phyloP scores from a whole-genome alignment of 768 basidiomycete genomes.

The Amanita muscaria region DNA sequence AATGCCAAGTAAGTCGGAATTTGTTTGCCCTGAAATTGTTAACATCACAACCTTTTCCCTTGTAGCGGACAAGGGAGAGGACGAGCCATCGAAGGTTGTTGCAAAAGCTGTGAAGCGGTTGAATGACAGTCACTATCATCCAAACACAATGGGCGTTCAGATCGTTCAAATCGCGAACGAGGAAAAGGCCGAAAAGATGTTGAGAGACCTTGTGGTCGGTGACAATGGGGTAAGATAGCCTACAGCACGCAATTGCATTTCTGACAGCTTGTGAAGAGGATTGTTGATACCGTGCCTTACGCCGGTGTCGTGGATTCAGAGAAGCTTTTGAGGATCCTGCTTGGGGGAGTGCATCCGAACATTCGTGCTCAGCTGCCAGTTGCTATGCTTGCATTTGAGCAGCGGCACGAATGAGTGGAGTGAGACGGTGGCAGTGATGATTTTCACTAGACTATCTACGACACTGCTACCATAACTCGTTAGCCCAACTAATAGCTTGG shows the following conservation, averaged over 20 bases:
- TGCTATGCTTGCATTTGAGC: neutral
- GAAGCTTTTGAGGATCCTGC: constrained; percentile 22
- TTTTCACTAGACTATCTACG: too few species aligned
- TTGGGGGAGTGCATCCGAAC: constrained; percentile 25
- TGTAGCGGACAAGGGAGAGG: too few species aligned
- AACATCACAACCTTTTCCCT: neutral
- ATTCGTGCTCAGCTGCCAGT: constrained; percentile 17
- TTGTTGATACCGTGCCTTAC: constrained; percentile 26
- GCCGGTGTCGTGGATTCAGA: constrained; percentile 18
- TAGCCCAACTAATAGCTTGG: too few species aligned
- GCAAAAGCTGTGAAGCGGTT: constrained; percentile 17
- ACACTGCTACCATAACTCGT: too few species aligned
- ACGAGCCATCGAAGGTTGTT: constrained; percentile 15
- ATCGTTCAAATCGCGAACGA: constrained; percentile 27
- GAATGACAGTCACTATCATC: constrained; percentile 20
- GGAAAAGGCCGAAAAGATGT: constrained; percentile 12
- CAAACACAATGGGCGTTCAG: constrained; percentile 25
- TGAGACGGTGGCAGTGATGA: too few species aligned
- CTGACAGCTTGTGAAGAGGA: constrained; percentile 15
- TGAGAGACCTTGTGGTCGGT: constrained; percentile 19
- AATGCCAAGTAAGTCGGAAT: constrained; percentile 16
- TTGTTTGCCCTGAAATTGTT: neutral
- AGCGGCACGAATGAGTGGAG: too few species aligned
- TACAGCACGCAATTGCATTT: too few species aligned
- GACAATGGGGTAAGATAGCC: constrained; percentile 18